Evolutionary conservation across 352 stramenopile genomes (phyloP), one percentile per base, ranked within the genome.

Genomic region (Phytopythium kandeliae): DNA sequence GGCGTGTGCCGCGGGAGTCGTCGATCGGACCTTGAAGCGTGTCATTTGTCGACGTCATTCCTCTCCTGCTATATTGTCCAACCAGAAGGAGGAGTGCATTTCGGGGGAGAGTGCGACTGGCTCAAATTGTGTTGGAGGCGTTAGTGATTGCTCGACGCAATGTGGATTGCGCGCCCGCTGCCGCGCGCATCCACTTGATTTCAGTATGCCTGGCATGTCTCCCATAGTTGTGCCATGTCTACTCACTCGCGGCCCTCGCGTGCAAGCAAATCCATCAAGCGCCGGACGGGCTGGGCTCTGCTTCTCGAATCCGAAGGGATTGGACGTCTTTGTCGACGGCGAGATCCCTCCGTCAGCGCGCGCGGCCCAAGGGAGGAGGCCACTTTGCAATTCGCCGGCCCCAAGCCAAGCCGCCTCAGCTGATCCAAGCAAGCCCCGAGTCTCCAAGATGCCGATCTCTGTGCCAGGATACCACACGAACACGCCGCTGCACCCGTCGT

Each of bases 391-490:
- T 50, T 50, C 16, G n/a, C 44, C 44, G 24, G 44, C 22, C 28
- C 44, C 19, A 24, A 50, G 26, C 44, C 44, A 50, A 40, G 28
- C 28, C 11, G 11, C 15, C 4, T 9, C 28, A 31, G 9, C 28
- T 31, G 4, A 31, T 9, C 7, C 40, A 33, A 49, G 41, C 22
- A 35, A 48, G 3, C 38, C 21, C 38, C 38, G 25, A 45, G 38
- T 16, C 38, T 28, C 21, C 21, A 45, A 13, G 28, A 50, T 50
- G 44, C 44, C 44, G 28, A 50, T 50, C 9, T 17, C 44, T 28
- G 26, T 80, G 5, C 70, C 70, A 17, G 70, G 70, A 42, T 80
- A 77, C 62, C 70, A 80, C 67, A 71, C 67, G 49, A 80, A 80
- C 67, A 80, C 70, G 30, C 58, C 64, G 16, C 53, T 82, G 37